Conservation (phyloP, 495 filamentous ascomycete genomes). For the Bombardia bombarda region DNA sequence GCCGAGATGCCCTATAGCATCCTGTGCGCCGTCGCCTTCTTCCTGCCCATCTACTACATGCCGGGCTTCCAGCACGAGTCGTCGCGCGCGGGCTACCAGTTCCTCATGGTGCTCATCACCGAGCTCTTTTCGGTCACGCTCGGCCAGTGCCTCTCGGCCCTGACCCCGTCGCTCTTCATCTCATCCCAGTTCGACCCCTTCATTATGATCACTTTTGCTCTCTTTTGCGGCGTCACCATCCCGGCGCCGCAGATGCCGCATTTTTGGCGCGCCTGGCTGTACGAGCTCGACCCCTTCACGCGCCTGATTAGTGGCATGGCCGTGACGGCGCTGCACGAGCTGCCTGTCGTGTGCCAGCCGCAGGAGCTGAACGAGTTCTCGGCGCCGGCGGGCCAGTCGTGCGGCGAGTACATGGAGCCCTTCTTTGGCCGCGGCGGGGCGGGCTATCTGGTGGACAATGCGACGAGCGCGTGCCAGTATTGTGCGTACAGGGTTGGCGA, state of each 20-base stretch:
- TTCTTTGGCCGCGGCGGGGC: conserved; percentile 57
- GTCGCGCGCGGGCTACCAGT: conserved; percentile 67
- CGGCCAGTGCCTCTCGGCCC: conserved; percentile 58
- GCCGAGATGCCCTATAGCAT: conserved; percentile 73
- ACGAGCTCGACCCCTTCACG: conserved; percentile 78
- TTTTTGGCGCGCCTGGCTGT: conserved; percentile 77
- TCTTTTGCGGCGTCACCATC: conserved; percentile 81
- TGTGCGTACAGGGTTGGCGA: conserved; percentile 73
- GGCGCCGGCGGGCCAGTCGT: conserved; percentile 52
- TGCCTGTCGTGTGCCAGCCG: conserved; percentile 49
- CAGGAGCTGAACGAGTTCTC: conserved; percentile 54
- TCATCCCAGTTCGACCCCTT: conserved; percentile 68
- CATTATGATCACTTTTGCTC: conserved; percentile 67
- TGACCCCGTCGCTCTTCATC: conserved; percentile 65
- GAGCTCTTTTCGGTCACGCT: conserved; percentile 71
- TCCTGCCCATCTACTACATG: conserved; percentile 68
- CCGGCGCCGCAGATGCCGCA: conserved; percentile 64
- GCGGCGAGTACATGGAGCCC: conserved; percentile 63
- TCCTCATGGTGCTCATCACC: conserved; percentile 71
- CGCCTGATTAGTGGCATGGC: conserved; percentile 74
- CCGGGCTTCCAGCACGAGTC: conserved; percentile 49
- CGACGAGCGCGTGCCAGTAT: conserved; percentile 59
- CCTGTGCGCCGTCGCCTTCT: conserved; percentile 67
- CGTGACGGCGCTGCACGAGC: conserved; percentile 61
- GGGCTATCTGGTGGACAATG: conserved; percentile 62